A percentile compares a stretch with the other conserved stretches of the same genome.
Conservation (phyloP, 148 eudicot genomes). For the Nepenthes mirabilis region DNA sequence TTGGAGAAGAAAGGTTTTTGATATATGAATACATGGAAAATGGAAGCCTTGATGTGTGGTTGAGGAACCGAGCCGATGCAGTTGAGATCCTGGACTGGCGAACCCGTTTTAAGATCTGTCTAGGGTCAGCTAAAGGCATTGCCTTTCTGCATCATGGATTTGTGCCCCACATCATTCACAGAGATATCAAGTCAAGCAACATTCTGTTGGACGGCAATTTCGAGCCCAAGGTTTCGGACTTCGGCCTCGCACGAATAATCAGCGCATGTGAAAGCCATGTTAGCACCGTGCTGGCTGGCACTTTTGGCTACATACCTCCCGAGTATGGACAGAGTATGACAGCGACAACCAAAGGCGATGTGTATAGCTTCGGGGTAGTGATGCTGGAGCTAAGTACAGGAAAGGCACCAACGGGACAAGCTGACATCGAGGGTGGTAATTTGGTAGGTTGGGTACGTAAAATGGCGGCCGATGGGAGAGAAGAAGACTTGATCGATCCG, state of each 20-base stretch:
- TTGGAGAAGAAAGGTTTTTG: conserved; percentile 62
- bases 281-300: conserved; percentile 75
- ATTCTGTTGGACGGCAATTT: conserved; percentile 59
- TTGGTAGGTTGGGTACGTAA: conserved; percentile 90
- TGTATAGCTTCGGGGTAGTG: conserved; percentile 91
- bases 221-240: conserved; percentile 81
- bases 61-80: conserved; percentile 70
- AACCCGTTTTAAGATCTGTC: conserved; percentile 68
- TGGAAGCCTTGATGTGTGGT: conserved; percentile 89
- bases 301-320: conserved; percentile 90
- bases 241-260: conserved; percentile 81
- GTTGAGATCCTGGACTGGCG: conserved; percentile 85
- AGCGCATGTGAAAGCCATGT: conserved; percentile 97
- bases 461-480: conserved; percentile 44
- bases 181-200: conserved; percentile 92
- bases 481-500: conserved; percentile 50
- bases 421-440: conserved; percentile 83
- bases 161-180: conserved; percentile 84
- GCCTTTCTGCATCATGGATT: conserved; percentile 93
- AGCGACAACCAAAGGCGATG: conserved; percentile 73
- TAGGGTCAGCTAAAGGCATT: conserved; percentile 81
- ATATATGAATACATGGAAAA: conserved; percentile 94
- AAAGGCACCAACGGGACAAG: conserved; percentile 69
- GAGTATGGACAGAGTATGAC: conserved; percentile 87
- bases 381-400: conserved; percentile 89